Conservation (phyloP, 2,329 filamentous ascomycete genomes). For the Metarhizium guizhouense region DNA sequence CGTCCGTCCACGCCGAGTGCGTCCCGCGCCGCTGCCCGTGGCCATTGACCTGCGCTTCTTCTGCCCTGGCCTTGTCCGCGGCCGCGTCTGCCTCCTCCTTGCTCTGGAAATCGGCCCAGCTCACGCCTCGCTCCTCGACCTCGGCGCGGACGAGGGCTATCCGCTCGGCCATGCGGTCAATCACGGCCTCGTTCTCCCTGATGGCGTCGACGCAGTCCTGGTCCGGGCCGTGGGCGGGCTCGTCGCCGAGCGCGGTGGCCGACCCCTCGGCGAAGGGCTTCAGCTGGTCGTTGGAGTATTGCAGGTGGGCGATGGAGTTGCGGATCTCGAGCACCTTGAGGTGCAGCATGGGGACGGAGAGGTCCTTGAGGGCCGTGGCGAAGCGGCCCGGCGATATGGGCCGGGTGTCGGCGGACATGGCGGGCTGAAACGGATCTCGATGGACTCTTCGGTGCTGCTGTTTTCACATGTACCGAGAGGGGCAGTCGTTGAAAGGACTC, state of each 20-base stretch:
- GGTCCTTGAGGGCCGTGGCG: constrained; percentile 56
- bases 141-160: constrained; percentile 55
- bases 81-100: constrained; percentile 33
- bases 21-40: constrained; percentile 2
- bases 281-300: constrained; percentile 66
- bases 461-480: no score
- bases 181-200: constrained; percentile 60
- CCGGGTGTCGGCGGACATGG: constrained; percentile 52
- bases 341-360: constrained; percentile 58
- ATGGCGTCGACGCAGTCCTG: constrained; percentile 67
- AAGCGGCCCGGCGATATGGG: constrained; percentile 57
- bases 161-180: constrained; percentile 58
- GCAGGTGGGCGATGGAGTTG: constrained; percentile 66
- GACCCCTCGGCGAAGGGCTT: constrained; percentile 53
- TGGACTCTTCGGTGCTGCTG: no score
- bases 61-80: constrained; percentile 13
- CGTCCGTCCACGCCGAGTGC: constrained; percentile 50
- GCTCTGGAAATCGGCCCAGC: constrained; percentile 48
- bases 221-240: constrained; percentile 35
- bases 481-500: no score
- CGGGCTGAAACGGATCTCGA: background rate
- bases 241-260: constrained; percentile 19
- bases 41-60: background rate
- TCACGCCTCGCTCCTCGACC: constrained; percentile 48
- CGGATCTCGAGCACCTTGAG: constrained; percentile 68